Evolutionary conservation across 495 filamentous ascomycete species (phyloP), one percentile per base, ranked within the genome.

Genomic region (Neurospora intermedia): DNA sequence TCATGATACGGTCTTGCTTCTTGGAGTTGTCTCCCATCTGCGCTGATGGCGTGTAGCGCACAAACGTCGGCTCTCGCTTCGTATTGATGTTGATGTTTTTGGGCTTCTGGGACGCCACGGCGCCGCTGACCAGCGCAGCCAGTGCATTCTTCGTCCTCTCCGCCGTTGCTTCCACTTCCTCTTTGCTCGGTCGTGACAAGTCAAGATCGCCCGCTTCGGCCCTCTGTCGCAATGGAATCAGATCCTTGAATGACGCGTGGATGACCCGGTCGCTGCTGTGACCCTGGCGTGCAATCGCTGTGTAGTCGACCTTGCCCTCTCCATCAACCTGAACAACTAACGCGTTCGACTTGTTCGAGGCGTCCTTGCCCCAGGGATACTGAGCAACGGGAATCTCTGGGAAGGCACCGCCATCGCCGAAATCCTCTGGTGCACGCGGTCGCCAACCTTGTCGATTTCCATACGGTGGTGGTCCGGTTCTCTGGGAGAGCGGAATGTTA

Each of bases 1-100:
- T 98, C 89, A 99, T 94, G 75, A 99, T 97, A 15, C 96, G 91
- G 77, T 98, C 94, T 77, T 95, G 94, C 82, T 96, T 96, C 78
- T 88, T 89, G 10, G 87, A 87, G 48, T 87, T 93, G 81, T 98
- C 93, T 8, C 96, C 96, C 93, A 99, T 97, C 85, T 99, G 96
- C 76, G 94, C 94, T 6, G 93, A 93, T 1, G 96, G 96, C 38
- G 94, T 98, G 78, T 98, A 99, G 35, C 93, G 89, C 46, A 99
- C 96, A 80, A 93, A 99, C 6, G 96, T 98, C 3, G 96, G 91
- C 72, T 97, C 94, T 43, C 91, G 89, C 75, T 90, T 87, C n/a
- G 84, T 83, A 23, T 89, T 89, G 10, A 91, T 89, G 76, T 93
- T 93, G 74, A 98, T 90, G 77, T 91, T 96, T 85, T 99, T 99